A percentile compares a stretch with the other conserved stretches of the same genome.
These are phyloP conservation scores for Withania somnifera DNA, from an alignment of 305 asterid genomes.

Conservation along the genomic window DNA sequence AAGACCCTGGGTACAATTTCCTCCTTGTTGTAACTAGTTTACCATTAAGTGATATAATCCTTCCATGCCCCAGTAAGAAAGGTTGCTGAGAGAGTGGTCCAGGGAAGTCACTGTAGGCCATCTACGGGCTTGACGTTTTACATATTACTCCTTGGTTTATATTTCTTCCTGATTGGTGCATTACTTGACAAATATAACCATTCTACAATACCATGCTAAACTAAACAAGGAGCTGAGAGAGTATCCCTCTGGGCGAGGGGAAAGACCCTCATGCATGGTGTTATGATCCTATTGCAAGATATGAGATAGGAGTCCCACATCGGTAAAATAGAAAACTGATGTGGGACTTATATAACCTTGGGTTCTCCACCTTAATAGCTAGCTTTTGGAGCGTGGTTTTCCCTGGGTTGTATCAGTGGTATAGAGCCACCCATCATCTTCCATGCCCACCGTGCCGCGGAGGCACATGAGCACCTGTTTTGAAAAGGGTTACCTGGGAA, in stretches of 20 bases:
- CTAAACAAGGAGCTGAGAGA: background rate
- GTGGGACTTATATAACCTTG: no score
- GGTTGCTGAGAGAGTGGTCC: background rate
- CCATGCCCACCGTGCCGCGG: no score
- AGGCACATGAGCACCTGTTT: no score
- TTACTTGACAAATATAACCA: background rate
- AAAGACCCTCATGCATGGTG: no score
- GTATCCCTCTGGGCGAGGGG: background rate
- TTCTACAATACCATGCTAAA: background rate
- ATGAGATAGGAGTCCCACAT: no score
- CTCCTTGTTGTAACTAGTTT: background rate
- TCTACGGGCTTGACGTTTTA: background rate
- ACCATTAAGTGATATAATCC: background rate
- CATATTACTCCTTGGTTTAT: background rate
- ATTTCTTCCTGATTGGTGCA: background rate
- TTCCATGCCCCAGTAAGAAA: background rate
- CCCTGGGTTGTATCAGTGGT: no score
- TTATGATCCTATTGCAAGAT: no score
- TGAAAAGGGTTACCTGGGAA: no score
- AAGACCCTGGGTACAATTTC: background rate
- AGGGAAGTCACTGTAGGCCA: background rate
- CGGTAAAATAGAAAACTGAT: no score
- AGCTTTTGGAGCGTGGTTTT: no score
- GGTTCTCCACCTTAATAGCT: no score
- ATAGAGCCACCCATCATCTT: no score